phyloP scores from a whole-genome alignment of 306 rosid genomes.

The Geum urbanum region DNA sequence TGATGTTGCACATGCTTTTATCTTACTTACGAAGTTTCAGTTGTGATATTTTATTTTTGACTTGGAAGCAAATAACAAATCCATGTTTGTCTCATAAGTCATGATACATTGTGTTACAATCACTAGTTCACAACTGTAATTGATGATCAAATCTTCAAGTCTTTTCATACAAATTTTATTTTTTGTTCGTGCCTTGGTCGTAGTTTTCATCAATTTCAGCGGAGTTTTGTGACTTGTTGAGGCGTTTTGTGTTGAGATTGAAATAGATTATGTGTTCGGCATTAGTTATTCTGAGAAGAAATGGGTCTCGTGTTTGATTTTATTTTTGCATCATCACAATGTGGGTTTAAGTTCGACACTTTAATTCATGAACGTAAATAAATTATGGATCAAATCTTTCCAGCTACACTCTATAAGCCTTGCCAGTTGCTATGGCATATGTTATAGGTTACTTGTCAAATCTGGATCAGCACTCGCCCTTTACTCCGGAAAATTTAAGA shows the following conservation, averaged over 20 bases:
- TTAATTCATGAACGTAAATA: background rate
- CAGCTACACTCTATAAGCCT: no score
- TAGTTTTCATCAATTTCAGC: slow-evolving; percentile 50
- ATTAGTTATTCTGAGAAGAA: background rate
- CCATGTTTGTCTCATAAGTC: background rate
- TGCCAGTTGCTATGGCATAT: no score
- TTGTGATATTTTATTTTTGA: slow-evolving; percentile 12
- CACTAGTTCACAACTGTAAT: slow-evolving; percentile 3
- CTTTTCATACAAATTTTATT: background rate
- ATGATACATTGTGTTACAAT: background rate
- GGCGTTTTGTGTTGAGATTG: slow-evolving; percentile 14
- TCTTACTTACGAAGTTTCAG: slow-evolving; percentile 27
- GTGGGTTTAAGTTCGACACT: background rate
- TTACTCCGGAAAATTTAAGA: no score
- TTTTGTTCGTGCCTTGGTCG: slow-evolving; percentile 45
- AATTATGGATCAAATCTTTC: background rate
- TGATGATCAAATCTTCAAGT: slow-evolving; percentile 1
- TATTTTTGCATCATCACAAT: background rate
- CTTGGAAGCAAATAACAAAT: background rate
- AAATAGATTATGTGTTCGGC: background rate
- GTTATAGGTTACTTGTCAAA: no score
- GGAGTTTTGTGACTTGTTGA: slow-evolving; percentile 46
- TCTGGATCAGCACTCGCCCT: no score
- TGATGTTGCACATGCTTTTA: slow-evolving; percentile 34
- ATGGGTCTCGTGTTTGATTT: background rate